Evolutionary conservation across 108 stramenopile species (phyloP), one percentile per base, ranked within the genome.

Genomic region (Fragilariopsis cylindrus): DNA sequence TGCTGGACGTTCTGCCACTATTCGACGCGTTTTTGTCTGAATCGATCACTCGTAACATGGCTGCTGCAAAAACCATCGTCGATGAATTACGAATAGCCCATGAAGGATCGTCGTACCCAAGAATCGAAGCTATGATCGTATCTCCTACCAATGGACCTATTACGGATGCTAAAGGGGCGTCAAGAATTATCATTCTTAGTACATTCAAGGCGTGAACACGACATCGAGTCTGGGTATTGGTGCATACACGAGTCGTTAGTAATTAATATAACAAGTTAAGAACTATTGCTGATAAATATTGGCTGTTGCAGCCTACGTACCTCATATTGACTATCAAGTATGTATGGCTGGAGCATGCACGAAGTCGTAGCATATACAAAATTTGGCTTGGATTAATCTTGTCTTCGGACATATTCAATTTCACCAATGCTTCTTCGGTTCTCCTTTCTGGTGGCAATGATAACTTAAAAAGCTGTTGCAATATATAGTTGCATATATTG

Each of bases 171-270:
- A 91, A 74, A 15, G 90, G 84, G 42, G 87, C 76, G 65, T 88
- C 87, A 15, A 88, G 81, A 67, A 88, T 75, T 16, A 86, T 72
- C 60, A 85, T 72, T 62, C 87, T 58, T 8, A 91, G 57, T 2
- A 91, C 77, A 70, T 91, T 91, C 65, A 91, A 57, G 15, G 87
- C 84, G 72, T 91, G 90, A 19, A 91, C 81, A 12, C 90, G 64
- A 30, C 74, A 73, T 13, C 81, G 76, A 4, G 78, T 30, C 79
- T 76, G 45, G 11, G 9, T 40, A 66, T 55, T n/a, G 15, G n/a
- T n/a, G n/a, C 15, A 46, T 4, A 12, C 50, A 44, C 40, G 19
- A 30, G 21, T 49, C n/a, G 60, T 48, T 5, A 73, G 69, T 19
- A 30, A 30, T 30, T 30, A 30, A 30, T 30, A 30, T 21, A 62